Conservation (phyloP, 2,329 filamentous ascomycete genomes). For the Penicillium sp. region DNA sequence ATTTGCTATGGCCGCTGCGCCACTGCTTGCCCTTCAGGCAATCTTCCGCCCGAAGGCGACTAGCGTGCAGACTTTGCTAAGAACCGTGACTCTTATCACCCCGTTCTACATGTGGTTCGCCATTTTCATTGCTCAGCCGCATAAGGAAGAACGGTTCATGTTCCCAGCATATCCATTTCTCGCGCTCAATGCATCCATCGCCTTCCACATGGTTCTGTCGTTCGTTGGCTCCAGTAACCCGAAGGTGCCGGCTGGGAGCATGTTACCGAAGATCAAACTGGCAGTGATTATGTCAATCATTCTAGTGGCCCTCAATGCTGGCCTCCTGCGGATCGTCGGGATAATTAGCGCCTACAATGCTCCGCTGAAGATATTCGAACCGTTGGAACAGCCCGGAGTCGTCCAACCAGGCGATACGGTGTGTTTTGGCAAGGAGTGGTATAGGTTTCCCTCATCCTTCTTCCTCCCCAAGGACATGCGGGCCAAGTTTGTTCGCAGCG, state of each 20-base stretch:
- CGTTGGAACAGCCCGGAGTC: slow-evolving; percentile 44
- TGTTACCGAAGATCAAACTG: slow-evolving; percentile 69
- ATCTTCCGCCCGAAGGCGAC: slow-evolving; percentile 52
- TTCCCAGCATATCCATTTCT: slow-evolving; percentile 90
- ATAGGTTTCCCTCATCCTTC: slow-evolving; percentile 89
- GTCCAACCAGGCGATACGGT: slow-evolving; percentile 59
- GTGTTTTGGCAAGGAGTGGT: slow-evolving; percentile 96
- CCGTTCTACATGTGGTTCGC: slow-evolving; percentile 92
- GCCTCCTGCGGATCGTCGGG: slow-evolving; percentile 64
- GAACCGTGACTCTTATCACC: slow-evolving; percentile 65
- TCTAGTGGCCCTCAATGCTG: slow-evolving; percentile 56
- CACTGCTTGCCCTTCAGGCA: slow-evolving; percentile 67
- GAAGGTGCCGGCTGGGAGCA: slow-evolving; percentile 57
- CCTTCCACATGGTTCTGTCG: slow-evolving; percentile 68
- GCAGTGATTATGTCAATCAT: slow-evolving; percentile 52
- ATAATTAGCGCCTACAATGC: slow-evolving; percentile 75
- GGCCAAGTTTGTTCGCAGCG: slow-evolving; percentile 82
- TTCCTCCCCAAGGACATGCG: slow-evolving; percentile 74
- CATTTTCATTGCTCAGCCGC: slow-evolving; percentile 84
- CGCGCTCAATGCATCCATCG: slow-evolving; percentile 75
- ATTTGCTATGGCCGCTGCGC: slow-evolving; percentile 64
- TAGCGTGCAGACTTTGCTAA: slow-evolving; percentile 60
- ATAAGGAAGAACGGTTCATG: slow-evolving; percentile 99
- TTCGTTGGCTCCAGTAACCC: slow-evolving; percentile 64
- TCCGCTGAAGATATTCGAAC: slow-evolving; percentile 56